phyloP scores from a whole-genome alignment of 495 filamentous ascomycete species.

The Aspergillus haitiensis region DNA sequence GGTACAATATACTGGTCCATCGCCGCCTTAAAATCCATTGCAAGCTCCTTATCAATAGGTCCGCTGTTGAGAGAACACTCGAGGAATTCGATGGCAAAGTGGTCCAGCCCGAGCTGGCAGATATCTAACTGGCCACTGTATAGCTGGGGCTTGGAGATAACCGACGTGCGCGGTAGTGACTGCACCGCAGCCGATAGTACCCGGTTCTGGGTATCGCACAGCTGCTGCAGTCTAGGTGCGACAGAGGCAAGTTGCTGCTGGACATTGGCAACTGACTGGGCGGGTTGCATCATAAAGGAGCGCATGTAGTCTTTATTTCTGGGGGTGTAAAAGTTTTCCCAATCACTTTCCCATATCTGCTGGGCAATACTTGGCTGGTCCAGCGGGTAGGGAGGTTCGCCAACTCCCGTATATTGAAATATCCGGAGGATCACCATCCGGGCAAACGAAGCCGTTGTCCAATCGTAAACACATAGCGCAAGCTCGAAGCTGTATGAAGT shows the following conservation, averaged over 20 bases:
- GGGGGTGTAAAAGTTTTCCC: not conserved
- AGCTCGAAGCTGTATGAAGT: constrained; percentile 1
- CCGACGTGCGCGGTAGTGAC: not conserved
- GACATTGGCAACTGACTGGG: not conserved
- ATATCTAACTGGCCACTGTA: constrained; percentile 2
- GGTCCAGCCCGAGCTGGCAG: not conserved
- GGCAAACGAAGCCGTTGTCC: constrained; percentile 2
- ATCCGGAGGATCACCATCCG: not conserved
- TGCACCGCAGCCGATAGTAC: not conserved
- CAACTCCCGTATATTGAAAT: not conserved
- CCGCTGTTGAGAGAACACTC: not conserved
- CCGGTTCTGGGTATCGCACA: not conserved
- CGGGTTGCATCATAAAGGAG: not conserved
- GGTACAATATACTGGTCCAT: not conserved
- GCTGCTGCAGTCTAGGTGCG: not conserved
- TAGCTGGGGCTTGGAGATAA: not conserved
- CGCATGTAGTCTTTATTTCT: not conserved
- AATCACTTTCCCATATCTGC: not conserved
- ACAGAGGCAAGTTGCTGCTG: not conserved
- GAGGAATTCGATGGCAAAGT: not conserved
- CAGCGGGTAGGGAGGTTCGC: not conserved
- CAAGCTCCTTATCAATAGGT: not conserved
- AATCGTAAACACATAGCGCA: not conserved
- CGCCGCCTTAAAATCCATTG: not conserved
- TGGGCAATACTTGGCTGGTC: not conserved